These are phyloP conservation scores for Papilionanthe hybrid DNA, from an alignment of 116 monocot genomes.

Conservation along the genomic window DNA sequence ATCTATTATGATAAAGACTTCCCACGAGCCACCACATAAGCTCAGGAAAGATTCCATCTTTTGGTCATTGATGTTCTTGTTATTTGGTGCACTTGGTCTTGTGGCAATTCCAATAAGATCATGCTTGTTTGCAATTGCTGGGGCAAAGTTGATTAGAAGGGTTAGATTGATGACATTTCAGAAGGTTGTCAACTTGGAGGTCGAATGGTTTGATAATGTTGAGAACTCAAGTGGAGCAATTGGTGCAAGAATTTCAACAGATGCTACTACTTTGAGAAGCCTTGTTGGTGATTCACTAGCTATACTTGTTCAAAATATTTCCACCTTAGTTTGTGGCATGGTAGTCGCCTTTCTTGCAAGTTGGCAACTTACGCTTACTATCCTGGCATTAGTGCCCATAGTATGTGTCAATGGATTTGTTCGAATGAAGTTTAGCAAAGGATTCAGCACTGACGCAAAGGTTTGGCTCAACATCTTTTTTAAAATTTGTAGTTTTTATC, in stretches of 20 bases:
- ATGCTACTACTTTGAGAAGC: conserved; percentile 42
- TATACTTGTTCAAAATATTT: conserved; percentile 37
- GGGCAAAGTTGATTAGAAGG: conserved; percentile 28
- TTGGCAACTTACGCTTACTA: conserved; percentile 5
- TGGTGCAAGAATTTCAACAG: conserved; percentile 45
- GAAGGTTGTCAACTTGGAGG: conserved; percentile 27
- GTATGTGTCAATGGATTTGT: neutral
- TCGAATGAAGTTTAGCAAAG: conserved; percentile 3
- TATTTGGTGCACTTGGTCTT: conserved; percentile 12
- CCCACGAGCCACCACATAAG: conserved; percentile 29
- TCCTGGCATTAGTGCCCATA: neutral
- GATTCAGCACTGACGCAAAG: conserved; percentile 11
- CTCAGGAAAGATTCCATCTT: conserved; percentile 36
- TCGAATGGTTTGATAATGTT: conserved; percentile 28
- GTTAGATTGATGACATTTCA: conserved; percentile 39
- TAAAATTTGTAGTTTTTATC: neutral
- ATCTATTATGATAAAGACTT: conserved; percentile 20
- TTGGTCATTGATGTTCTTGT: conserved; percentile 24
- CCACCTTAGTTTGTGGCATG: conserved; percentile 38
- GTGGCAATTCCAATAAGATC: conserved; percentile 15
- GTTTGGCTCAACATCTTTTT: conserved; percentile 6
- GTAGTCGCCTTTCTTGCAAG: conserved; percentile 38
- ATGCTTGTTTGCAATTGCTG: conserved; percentile 35
- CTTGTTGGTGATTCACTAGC: conserved; percentile 56
- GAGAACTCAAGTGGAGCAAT: conserved; percentile 44